Base-by-base conservation (phyloP, 108 stramenopile genomes). In the Parietichytrium sp. region DNA sequence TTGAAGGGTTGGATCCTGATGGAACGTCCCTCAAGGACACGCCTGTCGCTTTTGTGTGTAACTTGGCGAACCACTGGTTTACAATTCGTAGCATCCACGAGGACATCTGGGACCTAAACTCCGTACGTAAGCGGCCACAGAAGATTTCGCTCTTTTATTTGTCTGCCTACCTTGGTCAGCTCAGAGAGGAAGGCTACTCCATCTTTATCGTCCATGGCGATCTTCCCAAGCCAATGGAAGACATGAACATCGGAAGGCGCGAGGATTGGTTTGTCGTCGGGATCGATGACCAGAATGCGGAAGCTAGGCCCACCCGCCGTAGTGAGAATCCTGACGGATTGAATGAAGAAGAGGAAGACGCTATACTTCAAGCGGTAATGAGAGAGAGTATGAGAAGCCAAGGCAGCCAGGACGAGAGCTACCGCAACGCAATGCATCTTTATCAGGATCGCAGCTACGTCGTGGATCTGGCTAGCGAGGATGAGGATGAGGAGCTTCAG, bases 21-120 rank as follows among this genome's bases (percentile, higher is more conserved):
- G 25, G 6, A 13, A 42, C 20, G 45, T 2, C 36, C 20, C 33
- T 72, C 10, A 72, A 42, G 38, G 61, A 25, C 10, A n/a, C n/a
- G n/a, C 38, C 36, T 2, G 61, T 72, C 20, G 61, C 61, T 20
- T 72, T 72, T 38, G 61, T 72, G 6, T 72, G 61, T 42, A 72
- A 72, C 61, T 42, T 72, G 10, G 61, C 61, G 13, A 72, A 72
- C 20, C 61, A 72, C 42, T 72, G 61, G 61, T 72, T 72, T 38
- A 72, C 20, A 6, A 72, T 72, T 3, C 61, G 61, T 42, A 72
- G 61, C 1, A 72, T 72, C 20, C 61, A 42, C 33, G 33, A 42
- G 0, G 61, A 72, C 23, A 7, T 72, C 42, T 72, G 61, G 61
- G 61, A 72, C 33, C 42, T 72, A n/a, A 72, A 72, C 20, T 72